Evolutionary conservation across 176 grass and related monocot species (phyloP).

Genomic region (Paspalum notatum): DNA sequence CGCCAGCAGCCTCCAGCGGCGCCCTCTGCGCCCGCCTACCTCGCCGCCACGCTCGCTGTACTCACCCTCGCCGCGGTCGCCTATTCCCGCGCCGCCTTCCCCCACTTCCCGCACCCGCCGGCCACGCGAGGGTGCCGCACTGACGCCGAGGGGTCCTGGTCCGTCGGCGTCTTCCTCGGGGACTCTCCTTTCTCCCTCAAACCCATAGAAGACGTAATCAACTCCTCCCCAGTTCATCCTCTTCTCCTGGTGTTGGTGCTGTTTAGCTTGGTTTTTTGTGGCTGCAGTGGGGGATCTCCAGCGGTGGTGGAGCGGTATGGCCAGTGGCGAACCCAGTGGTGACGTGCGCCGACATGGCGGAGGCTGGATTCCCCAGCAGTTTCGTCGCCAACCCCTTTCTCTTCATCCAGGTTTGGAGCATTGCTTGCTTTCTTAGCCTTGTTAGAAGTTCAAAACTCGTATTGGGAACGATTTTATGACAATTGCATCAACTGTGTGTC

Average conservation of each 20-base stretch:
- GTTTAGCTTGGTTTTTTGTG: neutral
- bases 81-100: conserved; percentile 69
- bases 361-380: conserved; percentile 64
- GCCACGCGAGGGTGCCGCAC: conserved; percentile 54
- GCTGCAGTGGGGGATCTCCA: conserved; percentile 63
- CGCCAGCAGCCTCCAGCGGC: conserved; percentile 16
- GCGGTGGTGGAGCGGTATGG: conserved; percentile 64
- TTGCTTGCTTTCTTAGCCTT: neutral
- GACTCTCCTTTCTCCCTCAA: conserved; percentile 71
- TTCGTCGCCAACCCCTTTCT: conserved; percentile 94
- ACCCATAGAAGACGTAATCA: conserved; percentile 66
- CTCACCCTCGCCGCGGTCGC: conserved; percentile 50
- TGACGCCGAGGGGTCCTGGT: conserved; percentile 90
- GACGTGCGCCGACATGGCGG: conserved; percentile 65
- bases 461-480: neutral
- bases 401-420: conserved; percentile 69
- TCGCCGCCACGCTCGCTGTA: conserved; percentile 45
- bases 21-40: conserved; percentile 42
- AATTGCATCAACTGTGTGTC: neutral
- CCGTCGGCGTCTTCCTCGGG: conserved; percentile 73
- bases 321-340: conserved; percentile 81
- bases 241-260: neutral
- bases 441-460: neutral
- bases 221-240: neutral
- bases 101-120: conserved; percentile 51